Conservation (phyloP, 495 filamentous ascomycete genomes). For the Margaritispora aquatica region DNA sequence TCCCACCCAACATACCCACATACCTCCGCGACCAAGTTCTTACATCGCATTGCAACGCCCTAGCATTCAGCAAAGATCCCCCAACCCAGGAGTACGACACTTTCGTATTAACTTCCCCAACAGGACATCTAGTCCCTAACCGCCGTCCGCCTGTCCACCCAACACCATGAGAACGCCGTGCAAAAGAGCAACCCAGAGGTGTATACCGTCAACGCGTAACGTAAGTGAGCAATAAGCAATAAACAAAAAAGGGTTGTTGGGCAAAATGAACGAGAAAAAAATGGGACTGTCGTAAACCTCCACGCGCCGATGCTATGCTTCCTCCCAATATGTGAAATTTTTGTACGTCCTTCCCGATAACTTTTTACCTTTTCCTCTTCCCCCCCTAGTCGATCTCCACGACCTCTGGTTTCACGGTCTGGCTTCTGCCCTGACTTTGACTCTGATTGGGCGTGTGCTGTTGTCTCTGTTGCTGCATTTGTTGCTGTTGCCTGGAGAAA, state of each 20-base stretch:
- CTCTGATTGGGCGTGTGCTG: constrained; percentile 16
- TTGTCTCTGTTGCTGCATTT: not conserved
- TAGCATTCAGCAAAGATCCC: too few relatives aligned
- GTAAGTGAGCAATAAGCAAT: too few relatives aligned
- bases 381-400: constrained; percentile 19
- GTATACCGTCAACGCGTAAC: too few relatives aligned
- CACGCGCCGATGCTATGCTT: constrained; percentile 16
- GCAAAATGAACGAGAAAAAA: too few relatives aligned
- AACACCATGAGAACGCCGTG: not conserved
- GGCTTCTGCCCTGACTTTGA: constrained; percentile 19
- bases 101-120: too few relatives aligned
- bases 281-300: constrained; percentile 12
- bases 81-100: constrained; percentile 1
- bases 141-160: too few relatives aligned
- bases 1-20: too few relatives aligned
- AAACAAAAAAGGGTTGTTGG: too few relatives aligned
- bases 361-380: constrained; percentile 7
- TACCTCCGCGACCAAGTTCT: too few relatives aligned
- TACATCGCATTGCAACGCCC: too few relatives aligned
- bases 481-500: not conserved
- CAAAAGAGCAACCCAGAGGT: not conserved
- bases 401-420: constrained; percentile 10
- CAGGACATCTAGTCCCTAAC: constrained; percentile 7
- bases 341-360: not conserved
- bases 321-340: not conserved